Conservation (phyloP, 75 land plant species). For the Sequoiadendron giganteum region DNA sequence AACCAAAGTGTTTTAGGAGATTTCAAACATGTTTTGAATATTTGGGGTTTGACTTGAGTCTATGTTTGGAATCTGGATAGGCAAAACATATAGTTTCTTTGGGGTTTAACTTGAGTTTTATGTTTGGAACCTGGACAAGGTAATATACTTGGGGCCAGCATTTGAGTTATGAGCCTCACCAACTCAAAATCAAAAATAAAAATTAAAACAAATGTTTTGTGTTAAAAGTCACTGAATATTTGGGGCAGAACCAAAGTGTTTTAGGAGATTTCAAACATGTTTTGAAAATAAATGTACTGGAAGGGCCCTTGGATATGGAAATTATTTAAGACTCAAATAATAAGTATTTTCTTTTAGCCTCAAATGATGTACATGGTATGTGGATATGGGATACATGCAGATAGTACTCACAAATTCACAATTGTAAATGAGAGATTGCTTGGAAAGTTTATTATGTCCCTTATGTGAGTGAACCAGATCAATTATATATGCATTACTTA, state of each 20-base stretch:
- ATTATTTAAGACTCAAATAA: too few species aligned
- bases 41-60: neutral
- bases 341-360: too few species aligned
- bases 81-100: too few species aligned
- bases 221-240: neutral
- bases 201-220: neutral
- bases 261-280: neutral
- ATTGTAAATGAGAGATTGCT: too few species aligned
- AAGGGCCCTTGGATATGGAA: neutral
- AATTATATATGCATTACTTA: neutral
- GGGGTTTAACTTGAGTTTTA: neutral
- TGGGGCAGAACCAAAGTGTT: neutral
- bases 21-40: too few species aligned
- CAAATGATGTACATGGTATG: too few species aligned
- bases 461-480: neutral
- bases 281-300: neutral
- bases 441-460: neutral
- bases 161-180: neutral
- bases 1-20: neutral
- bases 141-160: neutral
- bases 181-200: neutral
- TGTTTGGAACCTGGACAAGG: neutral
- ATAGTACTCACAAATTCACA: too few species aligned
- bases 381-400: too few species aligned
- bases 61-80: neutral